These are phyloP conservation scores for Monosporascus cannonballus DNA, from an alignment of 2,329 filamentous ascomycete genomes.

Conservation along the genomic window DNA sequence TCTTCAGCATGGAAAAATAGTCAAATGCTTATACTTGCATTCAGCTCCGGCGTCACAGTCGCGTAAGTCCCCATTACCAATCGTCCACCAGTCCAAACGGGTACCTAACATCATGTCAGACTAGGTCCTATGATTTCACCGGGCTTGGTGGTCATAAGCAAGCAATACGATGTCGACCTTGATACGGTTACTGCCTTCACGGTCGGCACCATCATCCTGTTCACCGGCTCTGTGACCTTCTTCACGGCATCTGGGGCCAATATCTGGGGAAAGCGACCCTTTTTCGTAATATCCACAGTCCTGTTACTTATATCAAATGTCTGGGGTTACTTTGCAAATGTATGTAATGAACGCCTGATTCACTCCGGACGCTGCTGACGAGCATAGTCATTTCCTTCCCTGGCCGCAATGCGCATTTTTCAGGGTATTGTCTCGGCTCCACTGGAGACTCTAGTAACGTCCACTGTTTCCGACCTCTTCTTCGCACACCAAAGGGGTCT, in stretches of 20 bases:
- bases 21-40: slow-evolving; percentile 17
- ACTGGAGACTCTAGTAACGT: slow-evolving; percentile 17
- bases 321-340: slow-evolving; percentile 18
- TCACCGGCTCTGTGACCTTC: slow-evolving; percentile 15
- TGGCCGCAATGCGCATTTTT: slow-evolving; percentile 19
- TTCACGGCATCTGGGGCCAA: slow-evolving; percentile 18
- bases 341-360: slow-evolving; percentile 3
- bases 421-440: slow-evolving; percentile 18
- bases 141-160: slow-evolving; percentile 13
- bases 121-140: slow-evolving; percentile 19
- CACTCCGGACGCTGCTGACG: background rate
- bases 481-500: slow-evolving; percentile 18
- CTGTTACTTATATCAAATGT: slow-evolving; percentile 15
- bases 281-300: slow-evolving; percentile 18
- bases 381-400: slow-evolving; percentile 14
- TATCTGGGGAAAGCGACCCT: slow-evolving; percentile 19
- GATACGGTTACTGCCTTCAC: slow-evolving; percentile 15
- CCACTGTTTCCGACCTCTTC: slow-evolving; percentile 18
- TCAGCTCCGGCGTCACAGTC: slow-evolving; percentile 17
- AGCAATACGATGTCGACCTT: slow-evolving; percentile 11
- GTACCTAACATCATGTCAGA: slow-evolving; percentile 5
- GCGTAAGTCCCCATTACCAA: slow-evolving; percentile 9
- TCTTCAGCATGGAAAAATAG: slow-evolving; percentile 13
- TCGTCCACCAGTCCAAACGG: background rate
- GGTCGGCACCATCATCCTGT: slow-evolving; percentile 17